Evolutionary conservation across 2,329 filamentous ascomycete genomes (phyloP), one percentile per base, ranked within the genome.

Genomic region (Escovopsis sp.): DNA sequence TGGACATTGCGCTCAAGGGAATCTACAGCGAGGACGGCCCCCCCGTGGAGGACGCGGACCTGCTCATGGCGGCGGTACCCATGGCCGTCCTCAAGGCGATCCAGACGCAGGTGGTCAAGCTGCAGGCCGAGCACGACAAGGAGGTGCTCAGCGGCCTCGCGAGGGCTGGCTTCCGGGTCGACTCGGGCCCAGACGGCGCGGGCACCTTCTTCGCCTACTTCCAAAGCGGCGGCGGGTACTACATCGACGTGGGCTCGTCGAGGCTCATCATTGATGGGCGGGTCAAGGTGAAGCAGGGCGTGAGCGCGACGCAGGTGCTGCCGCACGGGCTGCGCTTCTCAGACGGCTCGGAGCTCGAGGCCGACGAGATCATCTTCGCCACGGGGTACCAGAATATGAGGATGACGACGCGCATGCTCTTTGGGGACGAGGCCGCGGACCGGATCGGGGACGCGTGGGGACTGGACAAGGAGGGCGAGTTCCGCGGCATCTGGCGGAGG

Each of bases 381-480:
- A 80, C 76, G 0, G 76, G 75, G 0, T 83, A 80, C 49, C 70
- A 78, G 47, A 82, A 81, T 53, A 85, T 85, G 79, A 65, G 68
- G 10, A 77, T 73, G 0, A 72, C 73, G 18, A 73, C 78, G 2
- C 61, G 73, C n/a, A 64, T 66, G 30, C 71, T 81, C 18, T 67
- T 85, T 42, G 81, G 80, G 0, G 68, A 78, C 28, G 65, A 69
- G 15, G 63, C 83, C 9, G 77, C 75, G 0, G 70, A 75, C 41
- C 63, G 66, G 26, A 67, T 77, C 4, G 62, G 62, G 2, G 74
- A 78, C 48, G 69, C 80, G 12, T 82, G 78, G 75, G 77, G 76
- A 0, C 65, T 79, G 44, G 74, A 80, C 6, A 56, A 62, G 1
- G 69, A 73, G 47, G 71, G 70, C 1, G 72, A 82, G 59, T 61